Conservation (phyloP, 1,284 basidiomycete species). For the Marasmius tenuissimus region DNA sequence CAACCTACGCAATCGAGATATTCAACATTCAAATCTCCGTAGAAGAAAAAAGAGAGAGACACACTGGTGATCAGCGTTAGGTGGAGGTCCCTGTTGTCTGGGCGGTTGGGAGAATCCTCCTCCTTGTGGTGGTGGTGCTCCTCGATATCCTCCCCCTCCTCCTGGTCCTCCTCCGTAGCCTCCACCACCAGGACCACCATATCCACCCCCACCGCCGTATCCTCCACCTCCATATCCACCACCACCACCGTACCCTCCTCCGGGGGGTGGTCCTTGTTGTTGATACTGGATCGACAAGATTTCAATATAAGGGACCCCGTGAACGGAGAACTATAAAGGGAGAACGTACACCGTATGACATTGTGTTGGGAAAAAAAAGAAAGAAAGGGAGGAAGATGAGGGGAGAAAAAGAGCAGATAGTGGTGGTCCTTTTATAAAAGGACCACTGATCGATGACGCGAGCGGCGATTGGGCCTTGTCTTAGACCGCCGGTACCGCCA, state of each 20-base stretch:
- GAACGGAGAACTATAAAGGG: no score
- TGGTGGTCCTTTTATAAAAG: neutral
- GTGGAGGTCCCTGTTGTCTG: slow-evolving; percentile 44
- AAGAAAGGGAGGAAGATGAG: neutral
- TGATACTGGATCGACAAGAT: no score
- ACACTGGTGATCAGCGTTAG: slow-evolving; percentile 72
- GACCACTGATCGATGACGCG: neutral
- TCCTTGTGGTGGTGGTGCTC: neutral
- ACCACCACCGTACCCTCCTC: slow-evolving; percentile 17
- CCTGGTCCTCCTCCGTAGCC: slow-evolving; percentile 21
- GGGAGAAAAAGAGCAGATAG: neutral
- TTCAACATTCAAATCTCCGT: neutral
- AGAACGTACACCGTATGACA: neutral
- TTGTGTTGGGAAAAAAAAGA: neutral
- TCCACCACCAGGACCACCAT: slow-evolving; percentile 36
- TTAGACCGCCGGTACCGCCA: no score
- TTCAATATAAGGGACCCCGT: no score
- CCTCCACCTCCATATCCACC: slow-evolving; percentile 32
- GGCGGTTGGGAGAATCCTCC: slow-evolving; percentile 23
- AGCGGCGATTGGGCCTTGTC: no score
- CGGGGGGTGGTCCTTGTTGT: neutral
- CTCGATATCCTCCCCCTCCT: slow-evolving; percentile 6
- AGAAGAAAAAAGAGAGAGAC: slow-evolving; percentile 24
- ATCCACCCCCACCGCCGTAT: slow-evolving; percentile 19
- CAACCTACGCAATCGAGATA: slow-evolving; percentile 43